Conservation (phyloP, 1,284 basidiomycete genomes). For the Ganoderma multipileum region DNA sequence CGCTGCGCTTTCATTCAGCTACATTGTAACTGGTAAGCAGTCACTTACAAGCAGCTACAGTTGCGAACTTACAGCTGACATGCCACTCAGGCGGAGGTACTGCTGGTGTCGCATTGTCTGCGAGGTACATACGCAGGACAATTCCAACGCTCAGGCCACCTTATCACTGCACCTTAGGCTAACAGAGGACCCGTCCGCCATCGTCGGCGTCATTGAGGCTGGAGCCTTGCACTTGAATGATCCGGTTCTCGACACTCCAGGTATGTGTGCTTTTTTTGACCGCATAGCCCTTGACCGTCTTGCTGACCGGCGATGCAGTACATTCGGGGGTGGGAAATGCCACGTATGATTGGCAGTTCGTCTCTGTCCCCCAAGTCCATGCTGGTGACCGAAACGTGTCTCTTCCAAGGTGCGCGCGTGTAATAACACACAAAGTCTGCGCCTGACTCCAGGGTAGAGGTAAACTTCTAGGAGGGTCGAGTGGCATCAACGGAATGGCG, state of each 20-base stretch:
- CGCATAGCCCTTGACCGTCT: too few relatives aligned
- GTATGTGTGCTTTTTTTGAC: background rate
- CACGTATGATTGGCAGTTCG: conserved; percentile 13
- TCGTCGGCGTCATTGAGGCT: conserved; percentile 25
- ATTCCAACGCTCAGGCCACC: too few relatives aligned
- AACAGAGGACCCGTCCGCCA: background rate
- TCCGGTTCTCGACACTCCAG: conserved; percentile 8
- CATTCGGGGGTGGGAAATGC: background rate
- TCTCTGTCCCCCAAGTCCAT: background rate
- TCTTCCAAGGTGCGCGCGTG: background rate
- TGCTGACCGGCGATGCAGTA: background rate
- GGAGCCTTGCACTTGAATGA: conserved; percentile 21
- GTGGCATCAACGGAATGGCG: conserved; percentile 14
- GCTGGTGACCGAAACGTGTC: conserved; percentile 2
- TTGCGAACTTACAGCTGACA: too few relatives aligned
- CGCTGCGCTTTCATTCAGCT: too few relatives aligned
- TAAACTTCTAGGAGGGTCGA: conserved; percentile 14
- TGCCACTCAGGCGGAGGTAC: too few relatives aligned
- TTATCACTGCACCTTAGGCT: background rate
- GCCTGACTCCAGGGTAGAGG: background rate
- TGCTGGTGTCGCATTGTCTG: too few relatives aligned
- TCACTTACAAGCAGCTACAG: too few relatives aligned
- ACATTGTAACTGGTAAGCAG: too few relatives aligned
- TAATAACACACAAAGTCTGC: too few relatives aligned
- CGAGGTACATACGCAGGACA: too few relatives aligned